Evolutionary conservation across 345 rosid species (phyloP), one percentile per base, ranked within the genome.

Genomic region (Sisymbrium altissimum): DNA sequence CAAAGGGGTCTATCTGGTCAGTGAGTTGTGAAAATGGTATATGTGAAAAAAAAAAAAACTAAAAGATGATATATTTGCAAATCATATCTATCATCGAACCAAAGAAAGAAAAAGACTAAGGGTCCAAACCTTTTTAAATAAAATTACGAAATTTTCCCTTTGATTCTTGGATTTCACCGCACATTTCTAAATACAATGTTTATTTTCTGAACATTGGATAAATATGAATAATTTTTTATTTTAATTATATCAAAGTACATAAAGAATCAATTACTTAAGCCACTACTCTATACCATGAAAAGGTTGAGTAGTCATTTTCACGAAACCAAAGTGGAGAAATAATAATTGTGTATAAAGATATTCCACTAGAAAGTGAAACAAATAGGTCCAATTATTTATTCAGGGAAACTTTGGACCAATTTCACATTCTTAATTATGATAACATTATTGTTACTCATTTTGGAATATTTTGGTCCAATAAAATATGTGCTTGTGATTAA

Each of bases 261-360:
- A 35, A 59, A 39, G 10, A 60, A 25, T 71, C 41, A 27, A 25
- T 15, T 60, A 25, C 4, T 9, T 32, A 39, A 39, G 66, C 66
- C 76, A 23, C 38, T 58, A 49, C 59, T 48, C 38, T 61, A 13
- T 71, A 60, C 39, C 72, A 61, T 66, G 29, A 56, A 80, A 63
- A 71, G 63, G 33, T 13, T 45, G 70, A 52, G 78, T 64, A 19
- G 68, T 64, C 59, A 29, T 17, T 77, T 71, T 39, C 62, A 52
- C 48, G 21, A 27, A 17, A 55, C 52, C 60, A 39, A 64, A 70
- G 72, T 77, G 72, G 75, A 56, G 71, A 53, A 55, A 46, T 57
- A 73, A 73, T 64, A 43, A 73, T 73, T 73, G 57, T 73, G 70
- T 64, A 54, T 64, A 64, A 73, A 73, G 70, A 72, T 64, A 72